phyloP scores from a whole-genome alignment of 805 yeast species.

The Wickerhamomyces canadensis region DNA sequence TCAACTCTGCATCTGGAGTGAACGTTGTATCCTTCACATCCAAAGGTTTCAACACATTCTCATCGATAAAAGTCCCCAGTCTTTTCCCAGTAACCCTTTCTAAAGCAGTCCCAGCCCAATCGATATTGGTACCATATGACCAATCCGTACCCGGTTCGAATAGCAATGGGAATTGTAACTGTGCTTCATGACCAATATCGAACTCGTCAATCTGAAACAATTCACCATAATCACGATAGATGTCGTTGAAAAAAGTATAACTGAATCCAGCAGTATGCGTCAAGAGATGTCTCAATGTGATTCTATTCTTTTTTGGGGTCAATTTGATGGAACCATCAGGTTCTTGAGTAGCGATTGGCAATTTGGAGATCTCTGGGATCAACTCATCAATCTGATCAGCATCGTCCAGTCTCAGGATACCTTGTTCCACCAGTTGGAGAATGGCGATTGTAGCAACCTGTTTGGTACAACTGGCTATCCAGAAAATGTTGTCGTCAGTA shows the following conservation, averaged over 20 bases:
- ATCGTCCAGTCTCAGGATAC: constrained; percentile 26
- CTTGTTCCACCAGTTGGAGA: constrained; percentile 30
- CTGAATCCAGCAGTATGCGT: constrained; percentile 36
- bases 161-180: constrained; percentile 21
- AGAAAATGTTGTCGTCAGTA: constrained; percentile 23
- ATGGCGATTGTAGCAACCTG: constrained; percentile 25
- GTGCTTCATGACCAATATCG: constrained; percentile 8
- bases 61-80: constrained; percentile 25
- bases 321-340: constrained; percentile 22
- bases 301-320: constrained; percentile 22
- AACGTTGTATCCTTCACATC: constrained; percentile 25
- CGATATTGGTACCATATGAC: constrained; percentile 31
- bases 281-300: constrained; percentile 31
- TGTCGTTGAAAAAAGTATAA: constrained; percentile 27
- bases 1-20: constrained; percentile 16
- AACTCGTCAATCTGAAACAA: constrained; percentile 15
- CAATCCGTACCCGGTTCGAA: constrained; percentile 34
- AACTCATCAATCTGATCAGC: constrained; percentile 25
- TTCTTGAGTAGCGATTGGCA: constrained; percentile 21
- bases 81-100: constrained; percentile 25
- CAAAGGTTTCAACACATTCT: constrained; percentile 27
- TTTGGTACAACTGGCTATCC: constrained; percentile 31
- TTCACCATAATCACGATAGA: constrained; percentile 19
- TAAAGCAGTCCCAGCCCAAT: constrained; percentile 32
- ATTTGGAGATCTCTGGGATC: constrained; percentile 26